Percentiles rank a stretch among this genome's conserved stretches.
These are phyloP conservation scores for Zalerion maritima DNA, from an alignment of 495 filamentous ascomycete genomes.

Conservation along the genomic window DNA sequence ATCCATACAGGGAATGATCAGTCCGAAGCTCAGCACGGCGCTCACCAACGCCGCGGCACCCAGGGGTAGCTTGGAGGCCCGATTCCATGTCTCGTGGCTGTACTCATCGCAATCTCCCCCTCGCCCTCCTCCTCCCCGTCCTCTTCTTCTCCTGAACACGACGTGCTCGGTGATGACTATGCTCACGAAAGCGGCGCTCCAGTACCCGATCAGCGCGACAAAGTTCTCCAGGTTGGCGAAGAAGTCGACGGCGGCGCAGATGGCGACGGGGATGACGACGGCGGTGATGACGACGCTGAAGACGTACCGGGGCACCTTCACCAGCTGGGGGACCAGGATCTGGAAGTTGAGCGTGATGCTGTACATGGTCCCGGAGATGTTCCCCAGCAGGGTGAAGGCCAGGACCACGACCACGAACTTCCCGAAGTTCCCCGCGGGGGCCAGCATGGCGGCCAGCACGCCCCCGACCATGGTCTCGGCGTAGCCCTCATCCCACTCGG, in stretches of 20 bases:
- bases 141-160: conserved; percentile 26
- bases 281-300: conserved; percentile 35
- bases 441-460: conserved; percentile 38
- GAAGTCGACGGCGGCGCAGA: conserved; percentile 35
- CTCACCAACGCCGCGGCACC: conserved; percentile 32
- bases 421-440: conserved; percentile 37
- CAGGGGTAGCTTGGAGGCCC: conserved; percentile 25
- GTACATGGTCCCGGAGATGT: conserved; percentile 33
- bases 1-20: conserved; percentile 38
- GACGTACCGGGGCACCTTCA: conserved; percentile 34
- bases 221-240: conserved; percentile 39
- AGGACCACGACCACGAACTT: conserved; percentile 41
- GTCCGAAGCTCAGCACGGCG: conserved; percentile 22
- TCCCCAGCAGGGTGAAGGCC: conserved; percentile 36
- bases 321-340: conserved; percentile 31
- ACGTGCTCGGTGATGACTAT: conserved; percentile 35
- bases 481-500: conserved; percentile 32
- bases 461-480: conserved; percentile 32
- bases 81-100: conserved; percentile 32
- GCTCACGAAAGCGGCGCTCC: conserved; percentile 37
- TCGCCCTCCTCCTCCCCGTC: conserved; percentile 7
- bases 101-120: conserved; percentile 20
- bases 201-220: conserved; percentile 39
- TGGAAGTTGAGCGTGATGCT: conserved; percentile 44
- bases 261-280: conserved; percentile 36